Base-by-base conservation (phyloP, 1,284 basidiomycete species). In the Ustilago nuda region DNA sequence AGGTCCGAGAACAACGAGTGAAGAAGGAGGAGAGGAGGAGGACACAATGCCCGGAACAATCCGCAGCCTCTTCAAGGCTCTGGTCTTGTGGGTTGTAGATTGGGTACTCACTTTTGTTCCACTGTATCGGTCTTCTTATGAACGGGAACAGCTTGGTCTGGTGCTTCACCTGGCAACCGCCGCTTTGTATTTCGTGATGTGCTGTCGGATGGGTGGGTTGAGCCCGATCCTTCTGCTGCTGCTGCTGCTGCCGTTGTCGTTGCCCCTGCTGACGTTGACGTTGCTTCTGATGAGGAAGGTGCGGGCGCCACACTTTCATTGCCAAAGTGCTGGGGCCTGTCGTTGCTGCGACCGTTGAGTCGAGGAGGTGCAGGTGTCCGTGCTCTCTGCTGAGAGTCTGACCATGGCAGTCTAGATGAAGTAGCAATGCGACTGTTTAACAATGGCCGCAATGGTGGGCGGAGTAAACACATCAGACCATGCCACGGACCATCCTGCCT, bases 401-500 rank as follows among this genome's bases (percentile, higher is more conserved):
- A 23, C 13, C 4, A 33, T 37, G 41, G 17, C 37, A 3, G 30
- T 8, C 5, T 19, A 17, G 52, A 43, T 55, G 48, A 66, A 36
- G 39, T 46, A 6, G 19, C 27, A 33, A 11, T 39, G n/a, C 46
- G 13, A 33, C 30, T n/a, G 27, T 54, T 37, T 13, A 39, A n/a
- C 32, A 60, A 4, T 17, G 54, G 64, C 37, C 35, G 65, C 52
- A 54, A 51, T 52, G 56, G 66, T 68, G 66, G 66, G 66, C 23
- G 61, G 3, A 63, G 56, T 46, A 69, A 52, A 60, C 56, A 55
- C 23, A 55, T 56, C 50, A 54, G 8, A 23, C 30, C 37, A 5
- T 32, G 66, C 61, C 61, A 56, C 17, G 56, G 15, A 23, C 62
- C 12, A 33, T 63, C 56, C 37, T 52, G 8, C 19, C n/a, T 36